Evolutionary conservation across 192 early-diverging fungal genomes (phyloP), one percentile per base, ranked within the genome.

Genomic region (Dissophora ornata): DNA sequence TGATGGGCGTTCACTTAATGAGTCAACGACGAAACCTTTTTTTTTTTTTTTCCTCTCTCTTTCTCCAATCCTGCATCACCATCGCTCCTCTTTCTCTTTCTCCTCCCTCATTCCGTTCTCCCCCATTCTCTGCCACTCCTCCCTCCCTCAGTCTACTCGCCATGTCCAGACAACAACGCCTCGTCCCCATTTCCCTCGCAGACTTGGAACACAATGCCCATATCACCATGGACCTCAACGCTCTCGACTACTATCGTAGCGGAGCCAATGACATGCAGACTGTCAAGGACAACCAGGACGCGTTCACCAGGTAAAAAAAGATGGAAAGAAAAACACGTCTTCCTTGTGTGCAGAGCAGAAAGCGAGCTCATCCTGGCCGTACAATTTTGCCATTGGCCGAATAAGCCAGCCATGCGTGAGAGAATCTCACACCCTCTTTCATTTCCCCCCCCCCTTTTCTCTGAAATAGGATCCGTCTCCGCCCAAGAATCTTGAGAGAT

Each of bases 221-320:
- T 15, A 22, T 40, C 64, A 62, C 73, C 10, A 48, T 94, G 32
- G 84, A 79, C 50, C 61, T 84, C 41, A 90, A 91, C 52, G 90
- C 91, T 1, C 93, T 93, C 87, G 90, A 89, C 28, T 96, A 96
- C 80, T 96, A 93, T 61, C 91, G 89, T 34, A 91, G 89, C 30
- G 94, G 89, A 30, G 82, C 89, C 4, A 92, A 92, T 49, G 93
- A 96, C 66, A 93, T 94, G 82, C 84, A 94, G 32, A 92, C 91
- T 1, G 66, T 93, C 69, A 83, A 87, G 28, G 94, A 96, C 65
- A 96, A 96, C 70, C 90, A 89, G 41, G 81, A 73, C n/a, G 92
- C 92, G 11, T 94, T 90, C 53, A 46, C 29, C 24, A 61, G 65
- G 73, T 77, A 67, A 34, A 6, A 6, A 13, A 13, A 24, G 9